Evolutionary conservation across 2,329 filamentous ascomycete genomes (phyloP), one percentile per base, ranked within the genome.

Genomic region (Diaporthe humulicola): DNA sequence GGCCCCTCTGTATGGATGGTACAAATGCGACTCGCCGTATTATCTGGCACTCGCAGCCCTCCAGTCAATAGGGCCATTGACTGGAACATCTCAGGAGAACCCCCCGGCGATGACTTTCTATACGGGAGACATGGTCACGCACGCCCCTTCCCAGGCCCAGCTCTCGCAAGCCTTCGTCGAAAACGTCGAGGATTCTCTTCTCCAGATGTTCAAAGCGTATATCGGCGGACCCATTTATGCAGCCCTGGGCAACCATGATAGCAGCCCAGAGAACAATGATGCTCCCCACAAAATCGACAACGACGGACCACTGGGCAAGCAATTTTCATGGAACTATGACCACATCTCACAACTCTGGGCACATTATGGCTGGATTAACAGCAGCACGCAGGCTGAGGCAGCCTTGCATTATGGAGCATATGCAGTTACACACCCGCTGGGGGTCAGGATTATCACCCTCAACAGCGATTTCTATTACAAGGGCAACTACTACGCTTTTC

Each of bases 261-360:
- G 85, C 15, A 89, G 85, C 74, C 89, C 89, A 2, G 85, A 87
- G 73, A 87, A 86, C 30, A 87, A 89, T 36, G 87, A 90, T 77
- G 84, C 86, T 9, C 88, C 89, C 2, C 87, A 90, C 76, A 86
- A 80, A 40, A 81, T 91, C 12, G 88, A 88, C 12, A 57, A 74
- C n/a, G 73, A 79, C 50, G 88, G 87, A 0, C 83, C 84, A 1
- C 81, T 91, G 1, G 88, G 89, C 1, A 81, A 87, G 75, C 89
- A 91, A 77, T 86, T 88, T 76, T 89, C 86, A 70, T 91, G 89
- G 89, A 90, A 90, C 77, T 90, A 88, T 77, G 83, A 90, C 36
- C 88, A 90, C 77, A 83, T 91, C 22, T 84, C 89, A n/a, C 82
- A 81, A 17, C 82, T 91, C 0, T 91, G 89, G 89, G 82, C 87